These are phyloP conservation scores for Pichia eremophila DNA, from an alignment of 805 yeast species.

Conservation along the genomic window DNA sequence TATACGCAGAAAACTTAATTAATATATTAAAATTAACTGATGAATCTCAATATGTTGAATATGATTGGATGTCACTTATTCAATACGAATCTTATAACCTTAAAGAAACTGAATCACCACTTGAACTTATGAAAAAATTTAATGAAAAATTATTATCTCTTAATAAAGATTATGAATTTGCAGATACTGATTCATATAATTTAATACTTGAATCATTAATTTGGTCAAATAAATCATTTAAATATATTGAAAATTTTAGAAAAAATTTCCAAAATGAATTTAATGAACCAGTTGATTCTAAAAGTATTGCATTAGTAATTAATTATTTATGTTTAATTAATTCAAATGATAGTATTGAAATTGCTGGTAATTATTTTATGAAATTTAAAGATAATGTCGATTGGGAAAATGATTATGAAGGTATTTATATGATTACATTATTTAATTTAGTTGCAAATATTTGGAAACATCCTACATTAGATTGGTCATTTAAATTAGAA, in stretches of 20 bases:
- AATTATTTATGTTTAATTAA: constrained; percentile 14
- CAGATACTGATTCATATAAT: constrained; percentile 20
- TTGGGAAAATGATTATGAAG: constrained; percentile 32
- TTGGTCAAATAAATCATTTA: constrained; percentile 19
- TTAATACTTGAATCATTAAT: constrained; percentile 19
- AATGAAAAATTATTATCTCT: constrained; percentile 10
- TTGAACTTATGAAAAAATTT: constrained; percentile 24
- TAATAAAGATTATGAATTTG: constrained; percentile 13
- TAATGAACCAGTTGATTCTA: constrained; percentile 28
- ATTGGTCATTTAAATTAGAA: constrained; percentile 16
- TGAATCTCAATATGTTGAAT: constrained; percentile 10
- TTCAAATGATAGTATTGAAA: background rate
- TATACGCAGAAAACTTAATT: constrained; percentile 14
- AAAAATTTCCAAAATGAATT: constrained; percentile 24
- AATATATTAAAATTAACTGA: constrained; percentile 7
- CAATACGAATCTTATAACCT: constrained; percentile 15
- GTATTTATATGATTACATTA: constrained; percentile 19
- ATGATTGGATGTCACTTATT: constrained; percentile 21
- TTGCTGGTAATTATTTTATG: constrained; percentile 7
- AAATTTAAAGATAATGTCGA: constrained; percentile 28
- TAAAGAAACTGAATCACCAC: constrained; percentile 8
- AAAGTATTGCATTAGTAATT: constrained; percentile 28
- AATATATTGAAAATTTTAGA: constrained; percentile 18
- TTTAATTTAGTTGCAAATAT: constrained; percentile 19
- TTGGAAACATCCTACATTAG: constrained; percentile 13